Conservation (phyloP, 352 stramenopile genomes). For the Pythium coloratum region DNA sequence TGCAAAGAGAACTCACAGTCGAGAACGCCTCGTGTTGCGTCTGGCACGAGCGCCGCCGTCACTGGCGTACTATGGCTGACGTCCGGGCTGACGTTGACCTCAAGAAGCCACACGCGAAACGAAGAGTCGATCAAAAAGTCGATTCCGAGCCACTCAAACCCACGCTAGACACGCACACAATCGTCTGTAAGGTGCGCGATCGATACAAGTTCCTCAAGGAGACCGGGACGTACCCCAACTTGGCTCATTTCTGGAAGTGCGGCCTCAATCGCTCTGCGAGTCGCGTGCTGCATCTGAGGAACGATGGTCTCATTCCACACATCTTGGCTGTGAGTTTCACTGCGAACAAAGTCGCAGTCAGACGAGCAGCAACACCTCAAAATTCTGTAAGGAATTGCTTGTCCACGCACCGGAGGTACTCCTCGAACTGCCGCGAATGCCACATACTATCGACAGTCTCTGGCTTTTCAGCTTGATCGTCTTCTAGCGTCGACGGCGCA, state of each 20-base stretch:
- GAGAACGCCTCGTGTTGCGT: conserved; percentile 50
- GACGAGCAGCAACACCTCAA: too few relatives aligned
- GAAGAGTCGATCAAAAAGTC: conserved; percentile 77
- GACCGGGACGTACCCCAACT: conserved; percentile 48
- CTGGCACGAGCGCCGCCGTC: conserved; percentile 50
- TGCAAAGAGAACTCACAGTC: conserved; percentile 35
- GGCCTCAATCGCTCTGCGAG: conserved; percentile 37
- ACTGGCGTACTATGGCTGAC: conserved; percentile 76
- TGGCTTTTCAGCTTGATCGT: neutral
- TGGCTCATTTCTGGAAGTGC: conserved; percentile 42
- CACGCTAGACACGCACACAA: conserved; percentile 31
- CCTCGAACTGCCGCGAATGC: conserved; percentile 43
- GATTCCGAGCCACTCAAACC: conserved; percentile 87
- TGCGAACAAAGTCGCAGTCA: neutral
- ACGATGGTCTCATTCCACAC: conserved; percentile 51
- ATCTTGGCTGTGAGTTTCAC: conserved; percentile 31
- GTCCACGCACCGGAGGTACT: conserved; percentile 35
- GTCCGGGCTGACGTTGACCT: conserved; percentile 89
- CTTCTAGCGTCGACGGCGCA: conserved; percentile 8
- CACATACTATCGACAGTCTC: conserved; percentile 54
- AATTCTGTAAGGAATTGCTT: too few relatives aligned
- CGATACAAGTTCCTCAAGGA: neutral
- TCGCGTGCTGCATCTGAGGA: conserved; percentile 59
- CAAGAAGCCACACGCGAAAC: conserved; percentile 66
- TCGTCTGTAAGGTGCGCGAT: neutral